Evolutionary conservation across 768 basidiomycete genomes (phyloP).

Genomic region (Pleurotus tuber-regium): DNA sequence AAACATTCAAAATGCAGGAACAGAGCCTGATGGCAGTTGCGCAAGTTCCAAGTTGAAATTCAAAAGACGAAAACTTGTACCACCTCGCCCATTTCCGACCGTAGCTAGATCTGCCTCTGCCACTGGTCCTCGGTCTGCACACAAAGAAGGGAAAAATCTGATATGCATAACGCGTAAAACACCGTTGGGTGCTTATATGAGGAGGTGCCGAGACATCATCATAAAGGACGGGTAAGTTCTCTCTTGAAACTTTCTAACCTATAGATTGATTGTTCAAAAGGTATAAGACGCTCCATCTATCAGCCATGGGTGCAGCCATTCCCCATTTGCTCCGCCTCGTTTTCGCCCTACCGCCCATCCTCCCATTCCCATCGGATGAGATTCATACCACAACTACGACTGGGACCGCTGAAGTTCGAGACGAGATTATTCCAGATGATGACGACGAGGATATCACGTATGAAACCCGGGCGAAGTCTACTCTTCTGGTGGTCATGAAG

Average conservation of each 20-base stretch:
- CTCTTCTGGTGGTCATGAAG: conserved; percentile 55
- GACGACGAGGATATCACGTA: conserved; percentile 69
- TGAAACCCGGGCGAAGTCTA: conserved; percentile 69
- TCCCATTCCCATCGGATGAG: conserved; percentile 65
- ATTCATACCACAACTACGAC: conserved; percentile 63
- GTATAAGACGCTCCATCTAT: conserved; percentile 70
- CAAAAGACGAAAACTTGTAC: conserved; percentile 49
- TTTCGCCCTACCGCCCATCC: conserved; percentile 66
- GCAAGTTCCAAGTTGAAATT: conserved; percentile 33
- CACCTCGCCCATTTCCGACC: conserved; percentile 73
- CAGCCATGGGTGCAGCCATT: conserved; percentile 89
- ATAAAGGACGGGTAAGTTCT: conserved; percentile 64
- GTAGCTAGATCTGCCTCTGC: conserved; percentile 74
- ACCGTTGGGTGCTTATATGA: conserved; percentile 66
- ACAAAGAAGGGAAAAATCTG: conserved; percentile 77
- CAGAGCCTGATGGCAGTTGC: no score
- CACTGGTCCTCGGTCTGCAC: conserved; percentile 77
- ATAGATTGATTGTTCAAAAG: conserved; percentile 29
- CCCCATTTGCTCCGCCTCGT: conserved; percentile 72
- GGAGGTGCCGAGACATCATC: conserved; percentile 72
- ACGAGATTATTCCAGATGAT: conserved; percentile 76
- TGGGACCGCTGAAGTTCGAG: conserved; percentile 69
- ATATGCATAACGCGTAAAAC: conserved; percentile 82
- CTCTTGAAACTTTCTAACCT: neutral
- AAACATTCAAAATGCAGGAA: no score